Base-by-base conservation (phyloP, 352 stramenopile genomes). In the Pythium aquatile region DNA sequence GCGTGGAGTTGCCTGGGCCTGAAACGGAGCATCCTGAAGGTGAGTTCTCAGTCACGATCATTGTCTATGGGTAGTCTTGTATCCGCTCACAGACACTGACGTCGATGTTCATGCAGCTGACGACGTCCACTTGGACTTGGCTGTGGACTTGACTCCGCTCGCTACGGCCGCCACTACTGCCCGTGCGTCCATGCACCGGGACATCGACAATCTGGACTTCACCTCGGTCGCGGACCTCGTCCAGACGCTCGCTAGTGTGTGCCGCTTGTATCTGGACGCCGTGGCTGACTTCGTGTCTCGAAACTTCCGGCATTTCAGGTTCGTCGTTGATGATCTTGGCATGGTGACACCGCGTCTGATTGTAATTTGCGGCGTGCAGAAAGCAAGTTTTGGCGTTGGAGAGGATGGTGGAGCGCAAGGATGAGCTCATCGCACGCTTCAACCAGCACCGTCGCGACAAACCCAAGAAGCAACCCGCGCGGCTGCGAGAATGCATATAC, bases 351-450 rank as follows among this genome's bases (percentile, higher is more conserved):
- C n/a, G n/a, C n/a, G n/a, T n/a, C 54, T 70, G 62, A 20, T 14
- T 28, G 39, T 11, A 28, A 16, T 47, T 51, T 61, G 16, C 39
- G 42, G 32, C 52, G 44, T 40, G 14, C 39, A 83, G 76, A 55
- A 85, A 76, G 61, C 69, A 74, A 68, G 60, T 63, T 7, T 52
- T 73, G 57, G 68, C 69, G 0, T 68, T 81, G 57, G 70, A 76
- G 24, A 88, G 84, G 49, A 84, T 79, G 24, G 78, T 85, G 48
- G 77, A 85, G 63, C 70, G 79, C 16, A 88, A 85, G 53, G 79
- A 83, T 28, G 73, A 84, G 49, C 66, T 88, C 37, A 75, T 88
- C 24, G 68, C 74, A n/a, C 69, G 79, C 0, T 85, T 88, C 57
- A 88, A 70, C 1, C 79, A 88, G n/a, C 79, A 88, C 56, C 76